Evolutionary conservation across 2,329 filamentous ascomycete genomes (phyloP), one percentile per base, ranked within the genome.

Genomic region (Fusarium keratoplasticum): DNA sequence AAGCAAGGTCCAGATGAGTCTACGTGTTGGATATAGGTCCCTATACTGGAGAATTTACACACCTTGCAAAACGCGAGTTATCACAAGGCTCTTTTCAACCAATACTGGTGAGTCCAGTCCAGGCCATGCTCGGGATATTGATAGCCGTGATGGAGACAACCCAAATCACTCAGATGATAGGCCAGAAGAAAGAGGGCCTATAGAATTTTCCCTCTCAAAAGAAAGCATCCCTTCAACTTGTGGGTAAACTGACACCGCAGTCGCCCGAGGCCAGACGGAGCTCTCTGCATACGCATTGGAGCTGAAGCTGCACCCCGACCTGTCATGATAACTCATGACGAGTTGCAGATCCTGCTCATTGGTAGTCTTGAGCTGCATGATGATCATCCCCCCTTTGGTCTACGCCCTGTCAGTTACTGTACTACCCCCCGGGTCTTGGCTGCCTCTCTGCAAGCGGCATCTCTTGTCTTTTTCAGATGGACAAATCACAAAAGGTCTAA

Each of bases 401-500:
- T 52, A 52, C 54, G 64, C 61, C 68, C 64, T 71, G 70, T 64
- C 63, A 36, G 33, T 64, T 67, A 64, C 62, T 69, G 59, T 69
- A 29, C 58, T 50, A 54, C 64, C 27, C 36, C 36, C 33, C 31
- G 31, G 52, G 57, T 44, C 47, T 44, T 55, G 47, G 35, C 47
- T 58, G 55, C 27, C 61, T 36, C 27, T 27, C 18, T 31, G 18
- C 36, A n/a, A 10, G 20, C 11, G 25, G 14, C 5, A n/a, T 52
- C 25, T 31, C 4, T 31, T n/a, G 16, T 52, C 18, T 27, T 29
- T 50, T 6, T 6, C 3, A 52, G 47, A 52, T 31, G 47, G 47
- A 52, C 47, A 52, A 52, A 52, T 52, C 47, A 52, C 18, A 1
- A 31, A 31, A 29, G 47, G 7, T 2, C 10, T 31, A 27, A 52